Conservation (phyloP, 371 early-diverging fungal genomes). For the Sporodiniella umbellata region DNA sequence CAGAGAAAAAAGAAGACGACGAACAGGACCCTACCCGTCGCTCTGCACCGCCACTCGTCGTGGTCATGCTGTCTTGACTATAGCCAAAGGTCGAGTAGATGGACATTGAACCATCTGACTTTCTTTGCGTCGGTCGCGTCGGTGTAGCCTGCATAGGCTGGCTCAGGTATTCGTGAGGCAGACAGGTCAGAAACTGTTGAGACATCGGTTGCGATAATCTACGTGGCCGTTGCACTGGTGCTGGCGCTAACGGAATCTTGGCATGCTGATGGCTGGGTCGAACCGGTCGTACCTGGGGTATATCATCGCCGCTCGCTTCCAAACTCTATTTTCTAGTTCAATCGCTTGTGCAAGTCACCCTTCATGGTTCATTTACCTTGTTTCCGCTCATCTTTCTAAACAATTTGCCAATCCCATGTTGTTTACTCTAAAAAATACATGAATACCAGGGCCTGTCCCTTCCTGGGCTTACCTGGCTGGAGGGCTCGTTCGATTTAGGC, state of each 20-base stretch:
- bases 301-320: neutral
- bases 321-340: neutral
- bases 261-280: slow-evolving; percentile 5
- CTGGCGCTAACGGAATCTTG: slow-evolving; percentile 27
- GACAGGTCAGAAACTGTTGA: slow-evolving; percentile 6
- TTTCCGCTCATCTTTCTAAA: slow-evolving; percentile 16
- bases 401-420: slow-evolving; percentile 17
- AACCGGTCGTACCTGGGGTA: slow-evolving; percentile 17
- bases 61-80: slow-evolving; percentile 7
- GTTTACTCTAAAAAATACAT: neutral
- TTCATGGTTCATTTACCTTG: slow-evolving; percentile 15
- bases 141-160: neutral
- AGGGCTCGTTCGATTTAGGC: neutral
- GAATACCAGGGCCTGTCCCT: neutral
- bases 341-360: neutral
- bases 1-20: no score
- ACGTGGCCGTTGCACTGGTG: slow-evolving; percentile 6
- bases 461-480: no score
- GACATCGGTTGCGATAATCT: slow-evolving; percentile 6
- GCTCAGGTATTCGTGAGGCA: slow-evolving; percentile 16
- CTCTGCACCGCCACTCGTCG: no score
- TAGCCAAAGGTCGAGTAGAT: slow-evolving; percentile 25
- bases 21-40: no score
- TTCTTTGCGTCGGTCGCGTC: neutral
- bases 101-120: slow-evolving; percentile 1